Evolutionary conservation across 129 eudicot species (phyloP), one percentile per base, ranked within the genome.

Genomic region (Arctium minus): DNA sequence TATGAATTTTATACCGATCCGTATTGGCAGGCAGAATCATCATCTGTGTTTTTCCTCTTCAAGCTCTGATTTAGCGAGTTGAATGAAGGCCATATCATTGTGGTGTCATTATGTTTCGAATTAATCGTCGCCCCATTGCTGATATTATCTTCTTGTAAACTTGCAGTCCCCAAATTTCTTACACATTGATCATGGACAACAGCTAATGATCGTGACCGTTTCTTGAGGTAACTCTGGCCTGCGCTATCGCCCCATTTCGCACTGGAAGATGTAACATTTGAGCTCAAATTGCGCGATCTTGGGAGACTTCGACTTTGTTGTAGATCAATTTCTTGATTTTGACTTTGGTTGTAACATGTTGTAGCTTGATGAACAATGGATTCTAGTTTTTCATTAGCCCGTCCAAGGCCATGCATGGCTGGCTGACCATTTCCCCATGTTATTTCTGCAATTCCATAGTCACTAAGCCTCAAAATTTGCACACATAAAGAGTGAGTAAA

Each of bases 351-450:
- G 27, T 22, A 22, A 22, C 27, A 22, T 22, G 27, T 22, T 22
- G 27, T 22, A 22, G 27, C 27, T 22, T 22, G 27, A 22, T 22
- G 27, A 22, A 22, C 0, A 22, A 22, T 22, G 27, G 27, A 22
- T 22, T 22, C 27, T 22, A 22, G 27, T 22, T 22, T 22, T 22
- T 22, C 27, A 22, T 22, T 22, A 22, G 27, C 27, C 27, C 27
- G 0, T 22, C 27, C 27, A 22, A 22, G 27, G 27, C 27, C 27
- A 22, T 22, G 27, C 27, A 22, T 22, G 27, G 27, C 27, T 22
- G 27, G 27, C 27, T 22, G 27, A 15, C 98, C 98, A 69, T 94
- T 94, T 88, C 87, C 94, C 98, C 98, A 94, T 84, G 92, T 92
- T 70, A 94, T 85, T 89, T 94, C 98, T 53, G 94, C 85, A 48